Evolutionary conservation across 768 basidiomycete species (phyloP), one percentile per base, ranked within the genome.

Genomic region (Panellus pusillus): DNA sequence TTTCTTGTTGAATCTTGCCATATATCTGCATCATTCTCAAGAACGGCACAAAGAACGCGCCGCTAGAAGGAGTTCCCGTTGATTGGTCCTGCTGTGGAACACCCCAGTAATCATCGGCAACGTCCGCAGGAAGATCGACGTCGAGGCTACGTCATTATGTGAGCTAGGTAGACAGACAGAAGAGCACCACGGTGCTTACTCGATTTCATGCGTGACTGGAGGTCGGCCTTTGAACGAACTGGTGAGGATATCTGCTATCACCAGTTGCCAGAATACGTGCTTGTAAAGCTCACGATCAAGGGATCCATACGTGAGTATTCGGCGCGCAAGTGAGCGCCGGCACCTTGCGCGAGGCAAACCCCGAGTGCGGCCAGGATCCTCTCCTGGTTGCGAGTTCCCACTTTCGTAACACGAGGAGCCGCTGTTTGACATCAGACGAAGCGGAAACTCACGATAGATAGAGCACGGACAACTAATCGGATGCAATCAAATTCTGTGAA

Each of bases 131-230:
- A 9, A 79, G 72, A 37, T 86, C 86, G 9, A 82, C 71, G 57
- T 90, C 86, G 59, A 86, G 81, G 55, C 85, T 85, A 24, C 36
- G n/a, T 31, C 5, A 53, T 14, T 19, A 20, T 8, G 39, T 20
- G 7, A 43, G 18, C 57, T 17, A 24, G 58, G 45, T 44, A 27
- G 17, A 47, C 36, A 43, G 9, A 24, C 4, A 5, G 9, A 28
- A 6, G 38, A 20, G 15, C 28, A 17, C 17, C 18, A 9, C 24
- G 36, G 20, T 12, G 68, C 84, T 53, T 56, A 85, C 82, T 89
- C 87, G 66, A 83, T 85, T 40, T 86, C 83, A 39, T 83, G 80
- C 7, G 88, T 76, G 2, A 80, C 78, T 50, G 79, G 76, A 1
- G 85, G 82, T 20, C 89, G 74, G 12, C 90, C 89, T 41, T 86